Base-by-base conservation (phyloP, 2,329 filamentous ascomycete species). In the Pseudogymnoascus sp. region DNA sequence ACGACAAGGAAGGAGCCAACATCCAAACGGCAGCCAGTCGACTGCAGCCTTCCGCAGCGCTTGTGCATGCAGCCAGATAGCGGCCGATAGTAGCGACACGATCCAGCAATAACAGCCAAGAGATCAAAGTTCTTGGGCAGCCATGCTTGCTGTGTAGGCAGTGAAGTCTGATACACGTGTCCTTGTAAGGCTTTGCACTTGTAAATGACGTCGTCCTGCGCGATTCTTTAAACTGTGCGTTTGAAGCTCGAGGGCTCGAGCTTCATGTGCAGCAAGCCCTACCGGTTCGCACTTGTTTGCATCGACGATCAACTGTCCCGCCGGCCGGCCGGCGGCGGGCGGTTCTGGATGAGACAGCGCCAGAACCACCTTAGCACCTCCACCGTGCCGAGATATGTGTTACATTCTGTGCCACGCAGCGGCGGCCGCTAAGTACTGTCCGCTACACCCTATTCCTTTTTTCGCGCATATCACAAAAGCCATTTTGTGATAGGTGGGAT, bases 261-360 rank as follows among this genome's bases (percentile, higher is more conserved):
- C 51, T 57, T 57, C 51, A 57, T 57, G 51, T 57, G 51, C 51
- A 57, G 19, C 51, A 57, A 57, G 51, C 51, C 51, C 51, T 57
- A 57, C 51, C 51, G 48, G 28, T 34, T 57, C 51, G 51, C 28
- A 57, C 51, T 57, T 57, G 51, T 57, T 57, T 34, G 51, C 51
- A 57, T 57, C 51, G 51, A 57, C 51, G 51, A 57, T 57, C 51
- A 57, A 57, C 51, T 36, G 51, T 57, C 51, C 28, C 4, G 28
- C 51, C 51, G 28, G 28, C 51, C 10, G n/a, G 28, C 51, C 51
- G 28, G 51, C 51, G 51, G 51, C 28, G 28, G 10, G 31, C 51
- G 51, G 51, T 19, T 57, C 51, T 21, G 28, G 16, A 57, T 57
- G 51, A 57, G 51, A 57, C 51, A 57, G 6, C 51, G 51, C 51